These are phyloP conservation scores for Trebouxia sp. DNA, from an alignment of 139 green algal species.

Conservation along the genomic window DNA sequence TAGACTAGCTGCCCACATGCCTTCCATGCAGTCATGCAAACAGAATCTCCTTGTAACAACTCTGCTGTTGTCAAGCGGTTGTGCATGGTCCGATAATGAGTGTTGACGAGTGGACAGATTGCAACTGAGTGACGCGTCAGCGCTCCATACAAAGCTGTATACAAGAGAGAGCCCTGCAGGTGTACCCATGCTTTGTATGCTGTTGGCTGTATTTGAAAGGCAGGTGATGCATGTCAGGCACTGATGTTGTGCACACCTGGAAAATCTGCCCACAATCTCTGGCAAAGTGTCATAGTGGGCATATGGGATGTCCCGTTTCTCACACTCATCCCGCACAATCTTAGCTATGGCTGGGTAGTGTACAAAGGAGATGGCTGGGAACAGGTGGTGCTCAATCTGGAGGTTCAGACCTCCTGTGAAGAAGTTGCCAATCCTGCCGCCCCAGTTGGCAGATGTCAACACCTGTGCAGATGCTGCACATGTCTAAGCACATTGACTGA, in stretches of 20 bases:
- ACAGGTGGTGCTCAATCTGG: conserved; percentile 83
- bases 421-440: conserved; percentile 79
- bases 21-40: not conserved
- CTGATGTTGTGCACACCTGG: not conserved
- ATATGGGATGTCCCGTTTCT: conserved; percentile 70
- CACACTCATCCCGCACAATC: conserved; percentile 73
- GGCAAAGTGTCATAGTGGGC: conserved; percentile 48
- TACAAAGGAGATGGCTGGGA: conserved; percentile 76
- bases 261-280: not conserved
- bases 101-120: not conserved
- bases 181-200: not conserved
- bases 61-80: not conserved
- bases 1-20: not conserved
- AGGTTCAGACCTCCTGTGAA: conserved; percentile 75
- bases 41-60: not conserved
- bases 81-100: not conserved
- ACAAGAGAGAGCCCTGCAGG: not conserved
- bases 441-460: conserved; percentile 83
- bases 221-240: too few relatives aligned
- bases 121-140: too few relatives aligned
- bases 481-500: too few relatives aligned
- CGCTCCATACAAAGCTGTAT: not conserved
- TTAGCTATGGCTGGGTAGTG: conserved; percentile 79
- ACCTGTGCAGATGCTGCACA: too few relatives aligned
- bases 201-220: too few relatives aligned